Evolutionary conservation across 371 early-diverging fungal species (phyloP).

Genomic region (Apophysomyces variabilis): DNA sequence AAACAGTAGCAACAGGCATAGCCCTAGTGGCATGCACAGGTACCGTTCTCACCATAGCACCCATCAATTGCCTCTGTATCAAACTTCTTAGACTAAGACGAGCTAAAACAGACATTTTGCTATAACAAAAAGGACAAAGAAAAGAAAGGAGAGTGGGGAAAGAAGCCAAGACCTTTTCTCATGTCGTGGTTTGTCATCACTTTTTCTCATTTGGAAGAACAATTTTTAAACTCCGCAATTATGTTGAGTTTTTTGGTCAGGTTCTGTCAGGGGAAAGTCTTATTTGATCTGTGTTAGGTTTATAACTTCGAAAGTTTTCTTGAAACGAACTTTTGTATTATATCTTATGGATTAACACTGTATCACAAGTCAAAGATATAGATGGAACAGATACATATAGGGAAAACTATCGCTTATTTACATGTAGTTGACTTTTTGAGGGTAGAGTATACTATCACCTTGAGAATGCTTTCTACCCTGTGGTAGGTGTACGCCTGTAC

Average conservation of each 20-base stretch:
- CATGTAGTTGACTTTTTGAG: too few relatives aligned
- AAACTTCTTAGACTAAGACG: neutral
- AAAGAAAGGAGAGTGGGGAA: slow-evolving; percentile 2
- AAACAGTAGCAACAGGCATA: neutral
- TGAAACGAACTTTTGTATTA: too few relatives aligned
- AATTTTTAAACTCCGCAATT: neutral
- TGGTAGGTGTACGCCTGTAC: too few relatives aligned
- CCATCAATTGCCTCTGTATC: neutral
- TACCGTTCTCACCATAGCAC: neutral
- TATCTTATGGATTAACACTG: too few relatives aligned
- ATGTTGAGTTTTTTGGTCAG: neutral
- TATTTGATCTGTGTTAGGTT: too few relatives aligned
- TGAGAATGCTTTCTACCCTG: too few relatives aligned
- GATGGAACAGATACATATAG: too few relatives aligned
- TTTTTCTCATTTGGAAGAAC: neutral
- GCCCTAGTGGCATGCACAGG: neutral
- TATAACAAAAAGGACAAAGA: slow-evolving; percentile 4
- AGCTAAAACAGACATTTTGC: neutral
- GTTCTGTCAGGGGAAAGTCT: too few relatives aligned
- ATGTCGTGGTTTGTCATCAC: neutral
- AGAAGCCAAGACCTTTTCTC: slow-evolving; percentile 1
- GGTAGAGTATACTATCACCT: too few relatives aligned
- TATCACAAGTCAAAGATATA: too few relatives aligned
- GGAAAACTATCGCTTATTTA: too few relatives aligned
- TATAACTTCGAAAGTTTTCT: too few relatives aligned